Conservation (phyloP, 2,329 filamentous ascomycete species). For the Ophiostoma fasciatum region DNA sequence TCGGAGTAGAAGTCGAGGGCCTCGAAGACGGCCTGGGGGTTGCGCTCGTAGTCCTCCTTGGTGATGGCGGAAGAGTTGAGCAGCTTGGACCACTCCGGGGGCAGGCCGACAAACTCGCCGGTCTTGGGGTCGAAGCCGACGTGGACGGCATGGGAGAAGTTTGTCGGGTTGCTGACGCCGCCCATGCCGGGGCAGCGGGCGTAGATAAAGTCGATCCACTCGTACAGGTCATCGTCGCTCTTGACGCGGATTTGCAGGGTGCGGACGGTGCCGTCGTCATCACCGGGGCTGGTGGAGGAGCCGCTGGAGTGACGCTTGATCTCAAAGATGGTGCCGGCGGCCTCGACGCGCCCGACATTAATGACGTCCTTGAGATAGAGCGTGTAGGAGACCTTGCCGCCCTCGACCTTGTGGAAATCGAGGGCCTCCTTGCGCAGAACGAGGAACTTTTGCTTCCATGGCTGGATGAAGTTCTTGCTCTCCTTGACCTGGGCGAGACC, state of each 20-base stretch:
- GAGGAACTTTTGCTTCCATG: constrained; percentile 83
- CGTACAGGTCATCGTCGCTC: constrained; percentile 90
- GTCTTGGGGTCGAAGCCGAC: constrained; percentile 94
- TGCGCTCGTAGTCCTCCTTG: constrained; percentile 96
- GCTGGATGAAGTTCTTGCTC: constrained; percentile 68
- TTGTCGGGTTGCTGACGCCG: constrained; percentile 94
- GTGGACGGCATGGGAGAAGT: constrained; percentile 93
- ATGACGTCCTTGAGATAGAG: constrained; percentile 78
- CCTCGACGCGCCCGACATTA: constrained; percentile 80
- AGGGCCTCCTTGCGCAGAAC: constrained; percentile 85
- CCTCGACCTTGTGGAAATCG: constrained; percentile 87
- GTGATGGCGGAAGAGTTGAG: constrained; percentile 94
- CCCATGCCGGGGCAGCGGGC: constrained; percentile 94
- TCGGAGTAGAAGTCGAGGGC: constrained; percentile 77
- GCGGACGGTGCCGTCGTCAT: constrained; percentile 66
- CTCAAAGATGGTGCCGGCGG: constrained; percentile 84
- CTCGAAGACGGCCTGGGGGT: constrained; percentile 73
- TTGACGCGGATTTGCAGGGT: constrained; percentile 88
- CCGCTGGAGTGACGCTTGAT: constrained; percentile 64
- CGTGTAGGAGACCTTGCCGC: constrained; percentile 73
- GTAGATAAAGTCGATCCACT: constrained; percentile 98
- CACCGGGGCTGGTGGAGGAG: constrained; percentile 54
- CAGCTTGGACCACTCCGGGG: constrained; percentile 92
- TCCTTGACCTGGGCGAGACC: constrained; percentile 82
- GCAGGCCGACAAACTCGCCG: constrained; percentile 86